These are phyloP conservation scores for Kodamaea arcana DNA, from an alignment of 1,139 yeast genomes.

Conservation along the genomic window DNA sequence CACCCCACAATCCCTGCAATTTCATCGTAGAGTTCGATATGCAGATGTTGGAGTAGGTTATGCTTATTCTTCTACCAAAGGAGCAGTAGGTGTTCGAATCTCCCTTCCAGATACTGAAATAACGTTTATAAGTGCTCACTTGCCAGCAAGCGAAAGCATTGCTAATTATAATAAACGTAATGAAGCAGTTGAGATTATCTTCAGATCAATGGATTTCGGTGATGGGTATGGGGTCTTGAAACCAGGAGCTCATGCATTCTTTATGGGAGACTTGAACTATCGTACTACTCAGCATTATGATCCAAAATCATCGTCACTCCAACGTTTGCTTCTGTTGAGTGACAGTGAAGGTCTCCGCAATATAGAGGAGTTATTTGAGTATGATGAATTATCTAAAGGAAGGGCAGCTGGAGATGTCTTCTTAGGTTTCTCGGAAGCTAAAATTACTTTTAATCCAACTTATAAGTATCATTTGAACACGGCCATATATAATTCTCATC, in stretches of 20 bases:
- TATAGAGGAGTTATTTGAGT: slow-evolving; percentile 23
- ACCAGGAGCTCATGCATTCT: slow-evolving; percentile 57
- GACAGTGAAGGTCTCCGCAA: slow-evolving; percentile 6
- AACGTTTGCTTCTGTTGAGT: slow-evolving; percentile 10
- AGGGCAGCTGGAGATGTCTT: slow-evolving; percentile 45
- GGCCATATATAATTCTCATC: slow-evolving; percentile 48
- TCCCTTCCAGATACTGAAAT: slow-evolving; percentile 29
- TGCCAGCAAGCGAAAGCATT: slow-evolving; percentile 74
- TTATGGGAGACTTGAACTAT: slow-evolving; percentile 84
- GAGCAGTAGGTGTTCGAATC: slow-evolving; percentile 63
- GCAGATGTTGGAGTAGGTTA: slow-evolving; percentile 53
- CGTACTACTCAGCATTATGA: slow-evolving; percentile 44
- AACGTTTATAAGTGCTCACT: slow-evolving; percentile 67
- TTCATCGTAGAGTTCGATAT: slow-evolving; percentile 20
- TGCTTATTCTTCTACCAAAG: slow-evolving; percentile 63
- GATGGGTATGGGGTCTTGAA: slow-evolving; percentile 58
- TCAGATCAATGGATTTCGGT: slow-evolving; percentile 53
- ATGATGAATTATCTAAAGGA: slow-evolving; percentile 60
- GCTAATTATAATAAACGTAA: slow-evolving; percentile 47
- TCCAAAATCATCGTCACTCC: slow-evolving; percentile 4
- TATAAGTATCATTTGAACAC: slow-evolving; percentile 60
- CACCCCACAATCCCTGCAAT: slow-evolving; percentile 38
- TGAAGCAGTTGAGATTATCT: slow-evolving; percentile 44
- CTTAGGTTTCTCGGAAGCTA: slow-evolving; percentile 61
- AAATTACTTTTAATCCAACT: slow-evolving; percentile 65